phyloP scores from a whole-genome alignment of 495 filamentous ascomycete species.

The Saxophila tyrrhenica region DNA sequence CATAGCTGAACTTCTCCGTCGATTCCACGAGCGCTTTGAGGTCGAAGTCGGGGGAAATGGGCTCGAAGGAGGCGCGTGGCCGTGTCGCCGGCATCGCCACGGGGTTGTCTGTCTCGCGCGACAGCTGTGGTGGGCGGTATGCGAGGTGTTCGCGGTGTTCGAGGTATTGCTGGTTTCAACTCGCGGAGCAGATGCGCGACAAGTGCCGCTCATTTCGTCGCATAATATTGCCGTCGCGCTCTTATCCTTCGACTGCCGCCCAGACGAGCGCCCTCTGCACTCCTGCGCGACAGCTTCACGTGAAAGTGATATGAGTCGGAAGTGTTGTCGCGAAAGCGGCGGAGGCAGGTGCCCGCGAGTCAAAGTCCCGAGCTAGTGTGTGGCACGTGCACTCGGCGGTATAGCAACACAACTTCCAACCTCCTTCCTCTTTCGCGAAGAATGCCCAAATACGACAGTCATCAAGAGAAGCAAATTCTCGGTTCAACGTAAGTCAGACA shows the following conservation, averaged over 20 bases:
- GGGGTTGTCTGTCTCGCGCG: background rate
- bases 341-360: no score
- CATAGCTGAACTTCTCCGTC: conserved; percentile 74
- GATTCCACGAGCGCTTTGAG: conserved; percentile 58
- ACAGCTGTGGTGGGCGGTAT: background rate
- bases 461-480: no score
- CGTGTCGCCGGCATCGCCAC: conserved; percentile 54
- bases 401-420: no score
- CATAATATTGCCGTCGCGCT: background rate
- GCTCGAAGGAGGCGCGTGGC: conserved; percentile 63
- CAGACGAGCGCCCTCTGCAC: background rate
- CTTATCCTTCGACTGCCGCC: no score
- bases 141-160: background rate
- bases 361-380: no score
- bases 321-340: no score
- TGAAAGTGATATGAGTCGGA: no score
- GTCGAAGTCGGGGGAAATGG: conserved; percentile 74
- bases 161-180: background rate
- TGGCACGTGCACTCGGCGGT: no score
- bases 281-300: background rate
- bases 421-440: no score
- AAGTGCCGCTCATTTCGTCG: background rate
- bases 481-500: background rate
- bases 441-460: no score
- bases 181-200: background rate